Base-by-base conservation (phyloP, 768 basidiomycete genomes). In the Pleurotus pulmonarius region DNA sequence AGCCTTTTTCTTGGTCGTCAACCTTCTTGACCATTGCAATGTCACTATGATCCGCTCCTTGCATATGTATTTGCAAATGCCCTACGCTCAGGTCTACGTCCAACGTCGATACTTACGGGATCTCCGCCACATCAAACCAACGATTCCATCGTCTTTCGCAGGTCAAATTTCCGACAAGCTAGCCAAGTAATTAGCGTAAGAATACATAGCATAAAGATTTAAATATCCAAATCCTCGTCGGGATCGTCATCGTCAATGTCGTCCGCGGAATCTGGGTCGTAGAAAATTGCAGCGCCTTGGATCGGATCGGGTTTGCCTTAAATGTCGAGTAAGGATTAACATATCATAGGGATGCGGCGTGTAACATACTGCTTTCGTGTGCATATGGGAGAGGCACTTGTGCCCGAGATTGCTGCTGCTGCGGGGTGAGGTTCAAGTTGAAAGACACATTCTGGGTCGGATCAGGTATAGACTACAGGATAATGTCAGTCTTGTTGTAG, bases 221-320 rank as follows among this genome's bases (percentile, higher is more conserved):
- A 94, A 56, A 94, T 89, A 64, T 96, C 91, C 58, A 96, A 73
- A 70, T 96, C 94, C 66, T 96, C 94, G 62, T 97, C 94, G 18
- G 94, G 94, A 74, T 97, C 94, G 55, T 96, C 94, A 55, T 95
- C 94, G 65, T 97, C 94, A 49, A 95, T 82, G 61, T 97, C 94
- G 65, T 97, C 94, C 24, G 90, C 93, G 24, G 91, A 92, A 67
- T 95, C 94, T 7, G 94, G 93, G 62, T 94, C 92, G 60, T 96
- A 97, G 58, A 87, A 76, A 55, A 97, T 95, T 1, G 82, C 77
- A 8, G 76, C 74, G 24, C 41, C 39, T n/a, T 68, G 62, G 4
- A 61, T 44, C 12, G 58, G 59, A 43, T 61, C 39, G 43, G 59
- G 59, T 34, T 59, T 70, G 46, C 64, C 64, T 5, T 53, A 20